phyloP scores from a whole-genome alignment of 164 flowering plant genomes.

The Stephania cephalantha region DNA sequence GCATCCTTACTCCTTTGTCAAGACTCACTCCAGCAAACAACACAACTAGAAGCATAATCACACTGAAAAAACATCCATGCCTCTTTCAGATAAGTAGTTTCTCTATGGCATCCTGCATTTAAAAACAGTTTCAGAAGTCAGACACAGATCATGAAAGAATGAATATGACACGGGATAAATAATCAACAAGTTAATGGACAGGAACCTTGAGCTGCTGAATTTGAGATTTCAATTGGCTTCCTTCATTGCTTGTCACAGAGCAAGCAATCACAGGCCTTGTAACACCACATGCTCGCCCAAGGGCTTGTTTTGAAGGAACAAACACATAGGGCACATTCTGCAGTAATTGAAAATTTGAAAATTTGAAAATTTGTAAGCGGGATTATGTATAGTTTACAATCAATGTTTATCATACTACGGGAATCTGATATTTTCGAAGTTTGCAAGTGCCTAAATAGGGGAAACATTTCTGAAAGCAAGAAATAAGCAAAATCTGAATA shows the following conservation, averaged over 20 bases:
- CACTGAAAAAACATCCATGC: background rate
- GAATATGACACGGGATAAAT: background rate
- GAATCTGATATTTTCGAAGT: background rate
- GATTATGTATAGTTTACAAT: background rate
- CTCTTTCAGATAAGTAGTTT: constrained; percentile 15
- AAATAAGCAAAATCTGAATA: no score
- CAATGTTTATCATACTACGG: background rate
- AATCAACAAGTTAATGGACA: background rate
- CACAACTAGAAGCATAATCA: constrained; percentile 5
- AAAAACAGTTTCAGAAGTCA: background rate
- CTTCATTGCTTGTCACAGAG: constrained; percentile 84
- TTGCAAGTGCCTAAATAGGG: background rate
- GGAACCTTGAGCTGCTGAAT: constrained; percentile 51
- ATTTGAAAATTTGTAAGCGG: background rate
- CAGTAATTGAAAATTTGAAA: background rate
- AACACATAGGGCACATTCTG: constrained; percentile 83
- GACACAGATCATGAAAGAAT: background rate
- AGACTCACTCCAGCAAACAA: background rate
- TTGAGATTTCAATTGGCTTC: constrained; percentile 77
- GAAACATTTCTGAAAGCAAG: background rate
- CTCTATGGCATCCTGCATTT: constrained; percentile 28
- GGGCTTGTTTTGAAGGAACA: constrained; percentile 73
- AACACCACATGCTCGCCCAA: constrained; percentile 92
- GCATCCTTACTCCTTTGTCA: background rate
- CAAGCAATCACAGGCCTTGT: constrained; percentile 81